These are phyloP conservation scores for Onygenales sp. DNA, from an alignment of 2,329 filamentous ascomycete species.

Conservation along the genomic window DNA sequence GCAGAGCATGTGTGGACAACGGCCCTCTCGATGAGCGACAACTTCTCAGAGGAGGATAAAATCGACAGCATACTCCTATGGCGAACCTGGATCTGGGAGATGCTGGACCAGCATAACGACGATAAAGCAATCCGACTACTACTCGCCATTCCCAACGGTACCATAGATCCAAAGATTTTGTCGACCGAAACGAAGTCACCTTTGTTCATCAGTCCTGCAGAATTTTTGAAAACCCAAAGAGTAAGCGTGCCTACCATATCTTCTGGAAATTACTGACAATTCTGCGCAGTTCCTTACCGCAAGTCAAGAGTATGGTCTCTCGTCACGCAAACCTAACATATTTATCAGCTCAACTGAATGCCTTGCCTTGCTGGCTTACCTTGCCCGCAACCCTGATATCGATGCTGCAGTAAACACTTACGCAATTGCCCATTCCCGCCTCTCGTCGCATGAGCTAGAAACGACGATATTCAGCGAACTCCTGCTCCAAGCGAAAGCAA, in stretches of 20 bases:
- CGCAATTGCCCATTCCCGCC: constrained; percentile 33
- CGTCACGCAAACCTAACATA: constrained; percentile 37
- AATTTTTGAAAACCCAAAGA: constrained; percentile 28
- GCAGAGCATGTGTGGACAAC: constrained; percentile 58
- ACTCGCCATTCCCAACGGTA: constrained; percentile 28
- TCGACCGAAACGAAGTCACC: constrained; percentile 10
- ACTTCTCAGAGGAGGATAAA: constrained; percentile 25
- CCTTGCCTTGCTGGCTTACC: constrained; percentile 57
- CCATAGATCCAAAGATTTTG: constrained; percentile 22
- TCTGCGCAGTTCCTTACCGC: constrained; percentile 44
- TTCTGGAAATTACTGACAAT: constrained; percentile 40
- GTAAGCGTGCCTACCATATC: constrained; percentile 21
- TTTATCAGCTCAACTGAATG: constrained; percentile 53
- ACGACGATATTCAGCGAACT: constrained; percentile 43
- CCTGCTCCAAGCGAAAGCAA: constrained; percentile 59
- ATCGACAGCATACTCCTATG: constrained; percentile 41
- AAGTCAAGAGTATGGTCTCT: constrained; percentile 48
- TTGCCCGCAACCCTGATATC: constrained; percentile 37
- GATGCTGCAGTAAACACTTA: constrained; percentile 31
- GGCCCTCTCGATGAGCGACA: constrained; percentile 51
- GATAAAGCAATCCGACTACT: constrained; percentile 29
- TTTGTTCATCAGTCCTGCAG: constrained; percentile 20
- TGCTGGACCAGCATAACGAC: constrained; percentile 40
- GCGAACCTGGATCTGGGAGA: constrained; percentile 59
- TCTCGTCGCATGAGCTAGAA: constrained; percentile 28